These are phyloP conservation scores for Hydrangea macrophylla DNA, from an alignment of 148 eudicot species.

Conservation along the genomic window DNA sequence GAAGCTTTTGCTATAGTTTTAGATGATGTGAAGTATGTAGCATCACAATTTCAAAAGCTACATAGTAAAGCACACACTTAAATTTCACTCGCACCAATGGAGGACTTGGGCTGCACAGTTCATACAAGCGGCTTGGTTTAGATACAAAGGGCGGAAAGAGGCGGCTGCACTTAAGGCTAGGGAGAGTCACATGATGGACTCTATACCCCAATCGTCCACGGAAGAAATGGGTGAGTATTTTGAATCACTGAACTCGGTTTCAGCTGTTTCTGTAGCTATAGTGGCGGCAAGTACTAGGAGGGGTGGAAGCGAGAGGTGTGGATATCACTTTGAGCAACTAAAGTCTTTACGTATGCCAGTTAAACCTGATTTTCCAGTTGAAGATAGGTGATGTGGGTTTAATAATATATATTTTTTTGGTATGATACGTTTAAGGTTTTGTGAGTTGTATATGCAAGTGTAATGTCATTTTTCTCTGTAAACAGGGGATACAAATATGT, in stretches of 20 bases:
- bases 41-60: conserved; percentile 16
- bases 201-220: neutral
- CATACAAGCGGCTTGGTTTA: conserved; percentile 23
- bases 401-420: no score
- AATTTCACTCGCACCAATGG: conserved; percentile 25
- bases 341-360: neutral
- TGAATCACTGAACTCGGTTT: neutral
- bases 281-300: neutral
- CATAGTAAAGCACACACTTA: conserved; percentile 26
- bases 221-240: neutral
- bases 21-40: conserved; percentile 24
- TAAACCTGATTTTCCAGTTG: conserved; percentile 14
- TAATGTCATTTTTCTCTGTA: no score
- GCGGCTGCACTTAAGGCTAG: neutral
- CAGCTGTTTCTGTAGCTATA: conserved; percentile 4
- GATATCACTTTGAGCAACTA: neutral
- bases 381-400: conserved; percentile 10
- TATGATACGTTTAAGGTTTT: no score
- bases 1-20: conserved; percentile 21
- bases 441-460: no score
- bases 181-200: neutral
- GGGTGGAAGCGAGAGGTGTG: conserved; percentile 6
- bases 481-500: no score
- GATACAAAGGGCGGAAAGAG: conserved; percentile 6
- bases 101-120: conserved; percentile 33